Percentiles rank a stretch among this genome's conserved stretches.
Evolutionary conservation across 2,329 filamentous ascomycete genomes (phyloP).

Genomic region (Metarhizium anisopliae): DNA sequence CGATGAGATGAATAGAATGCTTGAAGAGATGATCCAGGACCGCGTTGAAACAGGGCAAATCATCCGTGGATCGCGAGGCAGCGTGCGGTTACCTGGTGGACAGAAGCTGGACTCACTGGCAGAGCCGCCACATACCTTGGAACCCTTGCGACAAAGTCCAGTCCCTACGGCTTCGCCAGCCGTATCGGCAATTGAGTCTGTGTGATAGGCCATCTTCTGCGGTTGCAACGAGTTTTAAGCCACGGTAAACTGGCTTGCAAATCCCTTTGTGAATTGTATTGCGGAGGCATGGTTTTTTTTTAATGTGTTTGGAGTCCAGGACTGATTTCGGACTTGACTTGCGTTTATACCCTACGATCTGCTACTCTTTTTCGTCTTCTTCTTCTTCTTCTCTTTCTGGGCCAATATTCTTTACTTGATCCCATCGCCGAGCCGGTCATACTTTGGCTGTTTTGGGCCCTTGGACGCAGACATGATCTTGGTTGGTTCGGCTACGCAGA

Average conservation of each 20-base stretch:
- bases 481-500: background rate
- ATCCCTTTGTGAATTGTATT: background rate
- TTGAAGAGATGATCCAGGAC: conserved; percentile 95
- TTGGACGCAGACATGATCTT: background rate
- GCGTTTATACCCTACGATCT: conserved; percentile 8
- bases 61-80: conserved; percentile 57
- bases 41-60: conserved; percentile 69
- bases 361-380: conserved; percentile 2
- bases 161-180: conserved; percentile 15
- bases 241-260: background rate
- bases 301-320: conserved; percentile 9
- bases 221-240: background rate
- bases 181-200: conserved; percentile 18
- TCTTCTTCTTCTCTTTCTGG: background rate
- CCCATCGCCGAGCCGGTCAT: no score
- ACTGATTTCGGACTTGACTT: conserved; percentile 6
- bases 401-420: background rate
- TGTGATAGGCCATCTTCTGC: conserved; percentile 6
- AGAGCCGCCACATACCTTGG: conserved; percentile 26
- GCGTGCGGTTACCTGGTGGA: conserved; percentile 48
- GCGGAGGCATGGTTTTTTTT: background rate
- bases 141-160: conserved; percentile 31
- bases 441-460: no score
- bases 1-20: conserved; percentile 86
- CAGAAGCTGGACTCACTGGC: conserved; percentile 28